Evolutionary conservation across 441 rosid species (phyloP).

Genomic region (Manihot esculenta): DNA sequence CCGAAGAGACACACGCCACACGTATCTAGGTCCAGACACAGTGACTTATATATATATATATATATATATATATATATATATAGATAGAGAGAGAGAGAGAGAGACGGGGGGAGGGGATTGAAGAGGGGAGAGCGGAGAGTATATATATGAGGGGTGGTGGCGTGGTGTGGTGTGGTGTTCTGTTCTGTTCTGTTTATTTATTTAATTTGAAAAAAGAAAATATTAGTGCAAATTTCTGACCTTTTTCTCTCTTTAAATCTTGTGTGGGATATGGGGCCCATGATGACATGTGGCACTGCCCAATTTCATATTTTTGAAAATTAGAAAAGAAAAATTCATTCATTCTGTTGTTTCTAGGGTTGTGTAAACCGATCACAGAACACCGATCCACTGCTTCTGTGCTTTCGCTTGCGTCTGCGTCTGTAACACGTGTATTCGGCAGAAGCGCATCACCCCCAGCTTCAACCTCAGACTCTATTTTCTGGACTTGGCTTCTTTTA

Average conservation of each 20-base stretch:
- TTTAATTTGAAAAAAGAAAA: not conserved
- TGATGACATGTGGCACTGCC: not conserved
- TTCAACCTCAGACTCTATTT: not conserved
- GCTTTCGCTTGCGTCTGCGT: not conserved
- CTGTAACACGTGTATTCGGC: not conserved
- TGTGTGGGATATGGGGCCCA: not conserved
- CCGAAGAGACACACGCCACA: not conserved
- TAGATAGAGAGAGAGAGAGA: not conserved
- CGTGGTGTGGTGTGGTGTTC: no score
- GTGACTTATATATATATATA: no score
- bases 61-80: no score
- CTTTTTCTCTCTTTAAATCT: not conserved
- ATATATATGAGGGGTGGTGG: constrained; percentile 19
- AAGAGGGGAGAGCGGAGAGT: constrained; percentile 22
- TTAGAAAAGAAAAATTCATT: not conserved
- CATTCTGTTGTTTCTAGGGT: not conserved
- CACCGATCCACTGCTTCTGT: not conserved
- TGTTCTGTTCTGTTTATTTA: constrained; percentile 11
- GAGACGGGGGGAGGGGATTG: constrained; percentile 8
- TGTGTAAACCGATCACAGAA: not conserved
- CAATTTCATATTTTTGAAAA: not conserved
- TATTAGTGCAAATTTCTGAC: not conserved
- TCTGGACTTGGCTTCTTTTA: not conserved
- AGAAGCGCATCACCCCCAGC: not conserved
- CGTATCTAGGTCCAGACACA: no score